Percentiles rank a stretch among this genome's conserved stretches.
phyloP scores from a whole-genome alignment of 129 eudicot genomes.

The Flaveria sonorensis region DNA sequence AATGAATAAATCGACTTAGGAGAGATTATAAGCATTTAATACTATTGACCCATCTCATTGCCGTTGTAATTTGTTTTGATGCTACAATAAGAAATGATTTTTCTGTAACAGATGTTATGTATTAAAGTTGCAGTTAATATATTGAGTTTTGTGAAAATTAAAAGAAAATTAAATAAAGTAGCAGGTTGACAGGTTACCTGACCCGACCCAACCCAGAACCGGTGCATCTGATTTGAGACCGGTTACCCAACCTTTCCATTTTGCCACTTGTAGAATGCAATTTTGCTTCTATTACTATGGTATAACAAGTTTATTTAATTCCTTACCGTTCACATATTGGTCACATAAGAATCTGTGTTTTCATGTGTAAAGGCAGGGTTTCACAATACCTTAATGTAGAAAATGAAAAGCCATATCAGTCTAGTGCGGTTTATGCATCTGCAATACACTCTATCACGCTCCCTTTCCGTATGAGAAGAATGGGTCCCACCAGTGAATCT shows the following conservation, averaged over 20 bases:
- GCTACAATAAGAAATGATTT: neutral
- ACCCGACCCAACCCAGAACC: neutral
- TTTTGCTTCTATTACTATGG: neutral
- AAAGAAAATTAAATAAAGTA: neutral
- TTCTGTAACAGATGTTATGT: neutral
- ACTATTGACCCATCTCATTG: neutral
- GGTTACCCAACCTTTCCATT: neutral
- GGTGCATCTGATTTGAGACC: neutral
- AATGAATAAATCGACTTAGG: neutral
- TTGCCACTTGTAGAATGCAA: neutral
- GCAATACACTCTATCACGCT: slow-evolving; percentile 79
- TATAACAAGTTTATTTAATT: neutral
- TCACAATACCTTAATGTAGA: slow-evolving; percentile 56
- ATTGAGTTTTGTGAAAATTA: neutral
- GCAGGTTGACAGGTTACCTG: neutral
- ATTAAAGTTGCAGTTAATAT: neutral
- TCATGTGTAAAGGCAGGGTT: slow-evolving; percentile 49
- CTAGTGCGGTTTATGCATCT: slow-evolving; percentile 93
- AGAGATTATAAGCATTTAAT: neutral
- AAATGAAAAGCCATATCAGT: slow-evolving; percentile 68
- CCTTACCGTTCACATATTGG: neutral
- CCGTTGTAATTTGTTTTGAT: slow-evolving; percentile 1
- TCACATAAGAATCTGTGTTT: neutral
- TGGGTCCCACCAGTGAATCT: slow-evolving; percentile 53
- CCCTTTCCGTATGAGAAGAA: slow-evolving; percentile 77